Evolutionary conservation across 768 basidiomycete species (phyloP).

Genomic region (Auriculariales sp.): DNA sequence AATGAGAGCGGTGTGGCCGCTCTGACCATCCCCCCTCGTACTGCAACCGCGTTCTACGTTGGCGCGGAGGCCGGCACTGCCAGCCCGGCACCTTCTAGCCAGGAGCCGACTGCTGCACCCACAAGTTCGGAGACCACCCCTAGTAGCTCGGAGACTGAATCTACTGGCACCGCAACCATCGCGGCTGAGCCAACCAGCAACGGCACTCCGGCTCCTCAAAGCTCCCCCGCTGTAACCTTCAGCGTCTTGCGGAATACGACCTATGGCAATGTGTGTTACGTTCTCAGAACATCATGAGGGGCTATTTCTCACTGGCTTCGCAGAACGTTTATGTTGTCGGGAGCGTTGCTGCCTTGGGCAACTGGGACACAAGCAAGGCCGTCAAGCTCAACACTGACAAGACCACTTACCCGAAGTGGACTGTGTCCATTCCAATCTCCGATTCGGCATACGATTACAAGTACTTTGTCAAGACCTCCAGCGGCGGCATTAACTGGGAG

Average conservation of each 20-base stretch:
- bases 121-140: neutral
- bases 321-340: conserved; percentile 23
- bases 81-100: conserved; percentile 30
- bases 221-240: conserved; percentile 29
- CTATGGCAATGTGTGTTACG: conserved; percentile 35
- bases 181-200: neutral
- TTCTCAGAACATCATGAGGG: neutral
- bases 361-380: conserved; percentile 32
- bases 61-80: neutral
- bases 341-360: conserved; percentile 37
- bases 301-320: neutral
- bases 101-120: conserved; percentile 21
- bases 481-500: conserved; percentile 47
- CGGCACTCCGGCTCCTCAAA: no score
- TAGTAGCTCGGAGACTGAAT: conserved; percentile 5
- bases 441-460: conserved; percentile 43
- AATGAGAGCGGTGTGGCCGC: conserved; percentile 28
- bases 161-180: neutral
- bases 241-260: conserved; percentile 40
- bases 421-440: conserved; percentile 32
- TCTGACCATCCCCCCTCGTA: conserved; percentile 32
- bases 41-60: conserved; percentile 22
- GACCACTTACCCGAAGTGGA: conserved; percentile 36
- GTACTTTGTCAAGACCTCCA: conserved; percentile 40
- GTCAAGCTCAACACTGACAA: conserved; percentile 17